Evolutionary conservation across 345 rosid species (phyloP).

Genomic region (Populus alba): DNA sequence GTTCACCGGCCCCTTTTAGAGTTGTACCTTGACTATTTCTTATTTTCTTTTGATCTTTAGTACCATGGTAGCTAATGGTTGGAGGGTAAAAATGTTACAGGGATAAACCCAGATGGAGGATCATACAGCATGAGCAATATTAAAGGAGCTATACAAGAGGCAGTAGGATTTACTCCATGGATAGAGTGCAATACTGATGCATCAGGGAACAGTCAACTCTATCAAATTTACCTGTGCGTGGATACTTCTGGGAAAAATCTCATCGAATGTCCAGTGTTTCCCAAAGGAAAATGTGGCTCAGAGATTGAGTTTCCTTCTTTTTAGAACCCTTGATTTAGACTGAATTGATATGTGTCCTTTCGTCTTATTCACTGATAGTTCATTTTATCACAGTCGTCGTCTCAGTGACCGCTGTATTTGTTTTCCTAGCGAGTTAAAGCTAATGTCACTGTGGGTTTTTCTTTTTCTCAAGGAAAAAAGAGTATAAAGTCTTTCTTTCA

Average conservation of each 20-base stretch:
- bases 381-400: not conserved
- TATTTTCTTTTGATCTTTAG: too few species aligned
- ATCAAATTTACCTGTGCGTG: slow-evolving; percentile 81
- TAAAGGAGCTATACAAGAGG: slow-evolving; percentile 53
- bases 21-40: not conserved
- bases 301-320: slow-evolving; percentile 72
- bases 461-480: too few species aligned
- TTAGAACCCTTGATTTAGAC: slow-evolving; percentile 19
- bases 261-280: slow-evolving; percentile 74
- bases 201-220: slow-evolving; percentile 71
- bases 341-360: not conserved
- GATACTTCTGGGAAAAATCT: slow-evolving; percentile 60
- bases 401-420: not conserved
- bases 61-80: not conserved
- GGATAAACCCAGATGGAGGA: slow-evolving; percentile 56
- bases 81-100: slow-evolving; percentile 27
- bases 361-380: not conserved
- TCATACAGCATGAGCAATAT: slow-evolving; percentile 53
- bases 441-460: not conserved
- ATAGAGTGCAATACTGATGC: slow-evolving; percentile 63
- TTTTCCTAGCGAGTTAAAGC: too few species aligned
- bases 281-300: slow-evolving; percentile 53
- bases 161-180: slow-evolving; percentile 60
- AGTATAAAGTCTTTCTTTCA: too few species aligned
- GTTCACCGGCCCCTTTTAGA: not conserved